Conservation (phyloP, 805 yeast genomes). For the Kluyveromyces dobzhanskii region DNA sequence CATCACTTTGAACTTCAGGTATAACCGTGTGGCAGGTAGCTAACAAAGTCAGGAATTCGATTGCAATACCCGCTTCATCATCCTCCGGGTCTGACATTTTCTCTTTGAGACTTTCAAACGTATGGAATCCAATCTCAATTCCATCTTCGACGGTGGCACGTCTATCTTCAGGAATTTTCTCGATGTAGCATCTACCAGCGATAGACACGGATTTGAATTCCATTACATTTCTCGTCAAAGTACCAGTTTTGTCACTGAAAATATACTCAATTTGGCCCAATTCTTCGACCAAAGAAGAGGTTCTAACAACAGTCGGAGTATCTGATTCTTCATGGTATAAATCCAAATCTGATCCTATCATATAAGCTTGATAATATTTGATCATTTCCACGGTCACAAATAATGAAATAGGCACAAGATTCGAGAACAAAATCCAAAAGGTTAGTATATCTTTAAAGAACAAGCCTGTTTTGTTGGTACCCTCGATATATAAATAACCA, state of each 20-base stretch:
- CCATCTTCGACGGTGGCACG: slow-evolving; percentile 69
- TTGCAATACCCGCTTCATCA: slow-evolving; percentile 42
- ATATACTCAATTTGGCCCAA: slow-evolving; percentile 94
- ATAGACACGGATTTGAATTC: slow-evolving; percentile 90
- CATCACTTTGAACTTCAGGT: slow-evolving; percentile 67
- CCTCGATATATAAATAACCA: slow-evolving; percentile 59
- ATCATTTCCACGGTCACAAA: slow-evolving; percentile 95
- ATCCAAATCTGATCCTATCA: slow-evolving; percentile 91
- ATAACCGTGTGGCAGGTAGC: slow-evolving; percentile 97
- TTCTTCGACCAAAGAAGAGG: slow-evolving; percentile 94
- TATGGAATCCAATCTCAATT: slow-evolving; percentile 68
- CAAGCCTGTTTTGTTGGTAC: slow-evolving; percentile 55
- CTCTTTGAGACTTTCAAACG: slow-evolving; percentile 52
- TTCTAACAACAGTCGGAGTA: slow-evolving; percentile 91
- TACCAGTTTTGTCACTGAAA: slow-evolving; percentile 96
- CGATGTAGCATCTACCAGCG: slow-evolving; percentile 85
- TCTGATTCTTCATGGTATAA: slow-evolving; percentile 82
- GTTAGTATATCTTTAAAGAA: slow-evolving; percentile 87
- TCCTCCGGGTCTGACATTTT: slow-evolving; percentile 38
- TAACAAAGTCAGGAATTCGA: slow-evolving; percentile 72
- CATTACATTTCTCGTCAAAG: slow-evolving; percentile 93
- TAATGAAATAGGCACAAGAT: slow-evolving; percentile 93
- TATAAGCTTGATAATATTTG: slow-evolving; percentile 88
- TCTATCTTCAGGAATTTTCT: slow-evolving; percentile 85
- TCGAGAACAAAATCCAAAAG: slow-evolving; percentile 93